Percentiles rank a stretch among this genome's conserved stretches.
These are phyloP conservation scores for Suhomyces anneliseae DNA, from an alignment of 1,139 yeast species.

Conservation along the genomic window DNA sequence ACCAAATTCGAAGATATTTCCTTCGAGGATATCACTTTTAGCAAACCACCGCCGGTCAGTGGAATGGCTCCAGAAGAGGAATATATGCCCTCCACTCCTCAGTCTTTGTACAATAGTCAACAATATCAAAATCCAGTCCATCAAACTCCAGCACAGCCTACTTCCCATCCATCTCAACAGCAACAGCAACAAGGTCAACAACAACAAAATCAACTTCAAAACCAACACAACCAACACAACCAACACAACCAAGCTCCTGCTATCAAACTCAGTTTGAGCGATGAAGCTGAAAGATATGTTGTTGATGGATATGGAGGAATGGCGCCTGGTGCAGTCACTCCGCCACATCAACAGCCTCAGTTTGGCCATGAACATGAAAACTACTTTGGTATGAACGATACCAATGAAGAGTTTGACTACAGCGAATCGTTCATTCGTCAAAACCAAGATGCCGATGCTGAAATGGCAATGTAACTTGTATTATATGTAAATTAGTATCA, in stretches of 20 bases:
- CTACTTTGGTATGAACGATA: conserved; percentile 35
- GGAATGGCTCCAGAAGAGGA: conserved; percentile 11
- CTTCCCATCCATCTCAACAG: not conserved
- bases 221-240: not conserved
- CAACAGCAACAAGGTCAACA: not conserved
- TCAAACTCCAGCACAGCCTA: not conserved
- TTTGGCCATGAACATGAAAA: conserved; percentile 40
- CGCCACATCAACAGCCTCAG: conserved; percentile 11
- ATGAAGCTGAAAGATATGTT: conserved; percentile 44
- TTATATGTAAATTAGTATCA: conserved; percentile 7
- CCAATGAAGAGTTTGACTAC: conserved; percentile 9
- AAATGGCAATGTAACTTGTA: conserved; percentile 8
- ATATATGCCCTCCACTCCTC: conserved; percentile 39
- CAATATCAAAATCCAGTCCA: conserved; percentile 9
- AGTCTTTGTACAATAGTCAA: conserved; percentile 26
- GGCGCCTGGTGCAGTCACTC: conserved; percentile 16
- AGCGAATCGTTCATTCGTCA: conserved; percentile 1
- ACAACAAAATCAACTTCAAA: not conserved
- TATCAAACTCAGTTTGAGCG: conserved; percentile 35
- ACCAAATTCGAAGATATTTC: conserved; percentile 46
- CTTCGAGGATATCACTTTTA: conserved; percentile 39
- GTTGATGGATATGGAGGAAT: conserved; percentile 35
- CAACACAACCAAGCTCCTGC: not conserved
- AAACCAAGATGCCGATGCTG: conserved; percentile 9
- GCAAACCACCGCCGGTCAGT: conserved; percentile 8